Evolutionary conservation across 176 grass and related monocot species (phyloP), one percentile per base, ranked within the genome.

Genomic region (Phoenix roebelenii): DNA sequence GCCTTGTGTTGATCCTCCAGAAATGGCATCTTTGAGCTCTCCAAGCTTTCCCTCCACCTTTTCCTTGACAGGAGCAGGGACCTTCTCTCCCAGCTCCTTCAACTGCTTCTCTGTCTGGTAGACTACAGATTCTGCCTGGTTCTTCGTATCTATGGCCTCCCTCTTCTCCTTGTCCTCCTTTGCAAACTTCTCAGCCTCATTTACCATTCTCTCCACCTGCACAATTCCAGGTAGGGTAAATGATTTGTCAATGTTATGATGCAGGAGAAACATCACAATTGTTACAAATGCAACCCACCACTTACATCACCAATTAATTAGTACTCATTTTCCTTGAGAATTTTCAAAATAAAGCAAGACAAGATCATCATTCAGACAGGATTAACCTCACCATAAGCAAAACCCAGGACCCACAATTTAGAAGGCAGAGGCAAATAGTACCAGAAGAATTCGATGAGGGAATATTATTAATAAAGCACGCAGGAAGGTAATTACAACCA

Each of bases 21-120:
- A 59, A 51, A 90, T 71, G 0, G 78, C 79, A 0, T 74, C 78
- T 59, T 85, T 77, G 25, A 89, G 82, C 4, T 85, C 81, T 75
- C 68, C 68, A 3, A 89, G 72, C 44, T 82, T 90, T 29, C 24
- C 62, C 60, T 85, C 72, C 0, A 90, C 82, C 52, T 79, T 90
- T 29, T 29, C 72, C 76, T 90, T 90, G 0, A 90, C 79, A 0
- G 74, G 64, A 1, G 51, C 75, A 16, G 82, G 82, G 26, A 90
- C 87, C 67, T 85, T 90, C 17, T 85, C 87, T 4, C 87, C 87
- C 0, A 90, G 79, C 52, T 90, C 87, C 82, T 85, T 90, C 51
- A 90, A 54, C 73, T 90, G 79, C 52, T 87, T 92, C 61, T 92
- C 83, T 1, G 88, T 92, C 80, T 83, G 83, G 35, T 92, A 87